Evolutionary conservation across 257 asterid genomes (phyloP).

Genomic region (Scutellaria minor): DNA sequence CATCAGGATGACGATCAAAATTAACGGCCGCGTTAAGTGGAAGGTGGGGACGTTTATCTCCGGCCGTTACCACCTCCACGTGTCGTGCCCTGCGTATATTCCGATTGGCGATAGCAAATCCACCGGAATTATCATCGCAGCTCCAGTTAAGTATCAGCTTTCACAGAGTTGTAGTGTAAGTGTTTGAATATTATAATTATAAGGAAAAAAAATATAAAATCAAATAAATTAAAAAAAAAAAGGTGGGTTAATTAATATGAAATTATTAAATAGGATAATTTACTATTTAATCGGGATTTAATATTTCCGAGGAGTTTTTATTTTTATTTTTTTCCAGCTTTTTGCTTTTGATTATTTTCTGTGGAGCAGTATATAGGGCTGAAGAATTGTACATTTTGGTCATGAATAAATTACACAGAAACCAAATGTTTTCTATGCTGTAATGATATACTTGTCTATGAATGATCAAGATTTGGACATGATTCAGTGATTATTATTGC

Average conservation of each 20-base stretch:
- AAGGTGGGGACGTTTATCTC: conserved; percentile 62
- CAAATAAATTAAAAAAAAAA: neutral
- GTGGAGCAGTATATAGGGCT: conserved; percentile 26
- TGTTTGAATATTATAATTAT: conserved; percentile 39
- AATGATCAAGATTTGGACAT: neutral
- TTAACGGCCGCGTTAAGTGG: conserved; percentile 76
- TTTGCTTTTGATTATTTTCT: conserved; percentile 4
- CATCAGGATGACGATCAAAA: conserved; percentile 47
- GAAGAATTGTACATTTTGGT: conserved; percentile 44
- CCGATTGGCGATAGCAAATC: conserved; percentile 50
- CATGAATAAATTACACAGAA: conserved; percentile 30
- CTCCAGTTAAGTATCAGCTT: conserved; percentile 73
- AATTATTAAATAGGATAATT: neutral
- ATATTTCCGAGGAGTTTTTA: conserved; percentile 11
- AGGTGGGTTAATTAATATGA: neutral
- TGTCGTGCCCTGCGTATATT: conserved; percentile 62
- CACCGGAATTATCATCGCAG: conserved; percentile 54
- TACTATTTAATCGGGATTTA: conserved; percentile 21
- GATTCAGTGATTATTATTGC: conserved; percentile 6
- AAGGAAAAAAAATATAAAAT: neutral
- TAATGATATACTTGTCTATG: neutral
- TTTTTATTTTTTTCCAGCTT: neutral
- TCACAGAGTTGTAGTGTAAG: conserved; percentile 62
- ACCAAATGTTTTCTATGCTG: neutral
- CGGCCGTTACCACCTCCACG: conserved; percentile 71